Evolutionary conservation across 305 asterid genomes (phyloP).

Genomic region (Coffea humblotiana): DNA sequence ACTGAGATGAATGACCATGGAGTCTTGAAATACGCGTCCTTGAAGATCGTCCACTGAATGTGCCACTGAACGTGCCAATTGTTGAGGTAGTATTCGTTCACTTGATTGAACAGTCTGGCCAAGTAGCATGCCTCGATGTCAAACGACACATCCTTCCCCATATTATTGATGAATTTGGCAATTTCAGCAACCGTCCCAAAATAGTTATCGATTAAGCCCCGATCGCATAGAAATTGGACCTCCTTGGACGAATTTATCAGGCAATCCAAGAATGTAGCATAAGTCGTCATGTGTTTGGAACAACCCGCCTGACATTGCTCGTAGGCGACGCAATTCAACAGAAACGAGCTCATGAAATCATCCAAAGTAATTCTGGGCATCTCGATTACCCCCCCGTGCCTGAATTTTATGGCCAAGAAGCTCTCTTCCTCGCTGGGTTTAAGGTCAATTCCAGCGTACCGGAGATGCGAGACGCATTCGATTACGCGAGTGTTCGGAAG

Average conservation of each 20-base stretch:
- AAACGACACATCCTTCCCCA: constrained; percentile 77
- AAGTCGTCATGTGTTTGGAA: constrained; percentile 77
- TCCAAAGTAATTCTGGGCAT: constrained; percentile 73
- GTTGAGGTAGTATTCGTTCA: constrained; percentile 51
- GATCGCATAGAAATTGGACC: constrained; percentile 51
- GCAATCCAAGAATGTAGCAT: constrained; percentile 66
- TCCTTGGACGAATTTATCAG: constrained; percentile 59
- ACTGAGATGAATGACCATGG: constrained; percentile 92
- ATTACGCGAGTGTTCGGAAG: constrained; percentile 44
- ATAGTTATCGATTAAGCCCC: constrained; percentile 65
- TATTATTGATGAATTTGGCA: constrained; percentile 56
- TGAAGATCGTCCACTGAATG: constrained; percentile 72
- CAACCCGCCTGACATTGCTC: constrained; percentile 70
- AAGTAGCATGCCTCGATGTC: constrained; percentile 60
- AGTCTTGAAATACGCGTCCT: constrained; percentile 68
- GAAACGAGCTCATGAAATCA: constrained; percentile 71
- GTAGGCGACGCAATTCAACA: constrained; percentile 78
- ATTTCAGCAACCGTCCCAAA: constrained; percentile 71
- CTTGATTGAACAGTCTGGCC: constrained; percentile 56
- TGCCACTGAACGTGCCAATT: constrained; percentile 74
- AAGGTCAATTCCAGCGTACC: constrained; percentile 62
- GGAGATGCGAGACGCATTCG: constrained; percentile 65
- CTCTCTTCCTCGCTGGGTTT: constrained; percentile 42
- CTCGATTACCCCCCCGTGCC: constrained; percentile 58
- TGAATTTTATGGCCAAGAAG: constrained; percentile 55